Percentiles rank a stretch among this genome's conserved stretches.
These are phyloP conservation scores for Ceratobasidium sp. DNA, from an alignment of 1,284 basidiomycete species.

Conservation along the genomic window DNA sequence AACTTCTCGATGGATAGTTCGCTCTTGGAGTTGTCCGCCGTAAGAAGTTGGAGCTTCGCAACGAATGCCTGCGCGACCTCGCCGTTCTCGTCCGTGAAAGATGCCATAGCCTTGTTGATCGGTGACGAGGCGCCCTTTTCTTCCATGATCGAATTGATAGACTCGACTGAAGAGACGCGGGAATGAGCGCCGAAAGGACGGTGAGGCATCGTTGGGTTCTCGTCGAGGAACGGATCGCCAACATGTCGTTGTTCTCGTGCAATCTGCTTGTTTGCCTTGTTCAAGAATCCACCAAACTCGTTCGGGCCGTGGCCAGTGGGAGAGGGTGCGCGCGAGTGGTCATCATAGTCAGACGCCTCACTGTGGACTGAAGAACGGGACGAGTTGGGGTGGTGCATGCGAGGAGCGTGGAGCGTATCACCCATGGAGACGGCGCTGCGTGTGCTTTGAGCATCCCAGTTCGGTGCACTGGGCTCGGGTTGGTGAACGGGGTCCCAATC, in stretches of 20 bases:
- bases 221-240: conserved; percentile 87
- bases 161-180: conserved; percentile 83
- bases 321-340: conserved; percentile 54
- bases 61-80: conserved; percentile 91
- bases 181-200: conserved; percentile 86
- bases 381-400: conserved; percentile 51
- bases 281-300: conserved; percentile 81
- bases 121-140: conserved; percentile 86
- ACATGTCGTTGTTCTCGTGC: conserved; percentile 78
- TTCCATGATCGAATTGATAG: conserved; percentile 88
- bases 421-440: conserved; percentile 47
- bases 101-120: conserved; percentile 90
- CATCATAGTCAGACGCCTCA: conserved; percentile 66
- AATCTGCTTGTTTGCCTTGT: conserved; percentile 84
- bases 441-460: conserved; percentile 60
- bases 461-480: conserved; percentile 65
- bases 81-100: conserved; percentile 93
- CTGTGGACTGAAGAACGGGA: conserved; percentile 63
- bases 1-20: conserved; percentile 93
- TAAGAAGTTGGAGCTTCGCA: conserved; percentile 82
- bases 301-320: conserved; percentile 56
- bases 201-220: conserved; percentile 64
- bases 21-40: conserved; percentile 87
- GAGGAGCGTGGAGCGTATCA: conserved; percentile 56
- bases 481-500: conserved; percentile 70